Evolutionary conservation across 1,284 basidiomycete genomes (phyloP), one percentile per base, ranked within the genome.

Genomic region (Anthracocystis panici-leucophaei): DNA sequence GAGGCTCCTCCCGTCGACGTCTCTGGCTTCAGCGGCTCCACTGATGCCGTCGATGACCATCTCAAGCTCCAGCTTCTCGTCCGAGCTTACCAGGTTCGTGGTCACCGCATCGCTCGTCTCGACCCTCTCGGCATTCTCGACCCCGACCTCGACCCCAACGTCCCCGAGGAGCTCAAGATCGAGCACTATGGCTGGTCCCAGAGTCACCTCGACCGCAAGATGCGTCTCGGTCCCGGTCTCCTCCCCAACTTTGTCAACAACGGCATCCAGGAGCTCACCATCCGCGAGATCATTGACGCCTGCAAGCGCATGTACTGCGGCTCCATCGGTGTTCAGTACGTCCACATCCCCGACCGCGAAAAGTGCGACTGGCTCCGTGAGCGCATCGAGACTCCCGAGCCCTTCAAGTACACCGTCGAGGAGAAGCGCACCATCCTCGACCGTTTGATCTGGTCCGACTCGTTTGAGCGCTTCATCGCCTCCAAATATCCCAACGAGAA

Each of bases 401-500:
- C 96, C n/a, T 98, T 94, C 94, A 94, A 94, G 84, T 99, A 99
- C 88, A 92, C 92, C 50, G 90, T 94, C 66, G 97, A 99, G 84
- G 96, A 99, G 88, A 99, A 99, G 88, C 91, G 95, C 65, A 96
- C 97, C 92, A 97, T 99, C 78, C 90, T 99, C 66, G 97, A 99
- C 87, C 93, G 97, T 70, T 91, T 98, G 83, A 97, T 98, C 87
- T 99, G 97, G 97, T 99, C 96, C 29, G 96, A 99, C 86, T 93
- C 93, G 6, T 98, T 99, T 83, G 97, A 99, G 87, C 95, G 96
- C 85, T 99, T 97, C 88, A 95, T 99, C 79, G 92, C 95, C 23
- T 93, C 91, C 88, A 99, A 99, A 87, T 97, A 95, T 87, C 97
- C 97, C 77, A 99, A 97, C 88, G 97, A 99, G 89, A 99, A 99